phyloP scores from a whole-genome alignment of 73 alveolate genomes.

The Breviolum minutum region DNA sequence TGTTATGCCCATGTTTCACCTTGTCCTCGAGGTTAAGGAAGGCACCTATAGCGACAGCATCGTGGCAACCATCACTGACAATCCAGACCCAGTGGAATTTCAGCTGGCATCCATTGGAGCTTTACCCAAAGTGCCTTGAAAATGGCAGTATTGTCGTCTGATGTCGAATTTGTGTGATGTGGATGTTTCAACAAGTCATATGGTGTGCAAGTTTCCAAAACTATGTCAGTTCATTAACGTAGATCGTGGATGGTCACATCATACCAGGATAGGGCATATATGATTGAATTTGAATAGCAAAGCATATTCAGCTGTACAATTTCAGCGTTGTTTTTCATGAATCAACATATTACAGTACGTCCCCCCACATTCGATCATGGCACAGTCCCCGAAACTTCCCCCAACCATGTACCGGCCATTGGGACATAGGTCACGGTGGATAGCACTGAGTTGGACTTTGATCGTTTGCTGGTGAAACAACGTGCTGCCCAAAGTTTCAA shows the following conservation, averaged over 20 bases:
- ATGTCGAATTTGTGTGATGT: too few relatives aligned
- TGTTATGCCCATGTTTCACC: neutral
- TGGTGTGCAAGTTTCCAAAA: too few relatives aligned
- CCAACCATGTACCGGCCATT: too few relatives aligned
- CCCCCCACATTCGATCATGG: too few relatives aligned
- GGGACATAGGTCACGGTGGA: conserved; percentile 97
- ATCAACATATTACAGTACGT: too few relatives aligned
- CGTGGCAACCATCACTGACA: conserved; percentile 98
- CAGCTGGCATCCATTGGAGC: conserved; percentile 98
- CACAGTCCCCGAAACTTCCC: too few relatives aligned
- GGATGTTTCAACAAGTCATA: too few relatives aligned
- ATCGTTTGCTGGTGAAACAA: conserved; percentile 98
- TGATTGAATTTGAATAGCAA: neutral
- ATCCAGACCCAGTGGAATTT: conserved; percentile 99
- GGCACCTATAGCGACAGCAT: conserved; percentile 98
- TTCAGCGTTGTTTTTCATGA: too few relatives aligned
- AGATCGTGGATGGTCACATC: neutral
- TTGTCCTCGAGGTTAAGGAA: conserved; percentile 95
- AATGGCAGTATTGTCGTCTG: neutral
- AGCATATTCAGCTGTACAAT: neutral
- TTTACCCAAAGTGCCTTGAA: conserved; percentile 96
- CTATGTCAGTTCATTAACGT: too few relatives aligned
- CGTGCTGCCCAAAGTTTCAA: conserved; percentile 95
- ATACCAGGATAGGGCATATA: neutral
- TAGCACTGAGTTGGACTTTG: conserved; percentile 98